Evolutionary conservation across 2,329 filamentous ascomycete genomes (phyloP).

Genomic region (Amesomyces nigricolor): DNA sequence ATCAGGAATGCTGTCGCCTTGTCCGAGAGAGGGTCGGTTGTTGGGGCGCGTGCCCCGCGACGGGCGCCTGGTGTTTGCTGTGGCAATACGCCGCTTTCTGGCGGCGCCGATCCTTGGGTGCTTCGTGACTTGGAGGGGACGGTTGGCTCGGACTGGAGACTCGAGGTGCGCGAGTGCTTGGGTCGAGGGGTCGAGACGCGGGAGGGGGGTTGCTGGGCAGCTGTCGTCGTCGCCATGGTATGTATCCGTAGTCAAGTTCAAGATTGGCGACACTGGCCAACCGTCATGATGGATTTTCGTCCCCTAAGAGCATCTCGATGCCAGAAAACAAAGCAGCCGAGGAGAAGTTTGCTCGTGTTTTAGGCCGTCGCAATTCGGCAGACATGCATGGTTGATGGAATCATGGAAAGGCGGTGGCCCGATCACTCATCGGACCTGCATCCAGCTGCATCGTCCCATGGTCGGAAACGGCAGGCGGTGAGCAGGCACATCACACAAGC

Average conservation of each 20-base stretch:
- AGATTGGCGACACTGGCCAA: not conserved
- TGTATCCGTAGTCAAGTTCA: not conserved
- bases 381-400: not conserved
- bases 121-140: conserved; percentile 10
- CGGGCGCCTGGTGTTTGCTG: conserved; percentile 11
- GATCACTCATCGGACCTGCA: conserved; percentile 12
- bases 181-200: conserved; percentile 21
- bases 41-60: conserved; percentile 13
- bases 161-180: conserved; percentile 23
- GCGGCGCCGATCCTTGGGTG: not conserved
- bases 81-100: conserved; percentile 1
- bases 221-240: conserved; percentile 20
- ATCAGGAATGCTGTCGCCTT: conserved; percentile 75
- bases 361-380: not conserved
- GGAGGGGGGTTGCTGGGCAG: conserved; percentile 18
- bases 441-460: not conserved
- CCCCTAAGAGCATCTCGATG: conserved; percentile 2
- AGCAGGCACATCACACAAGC: not conserved
- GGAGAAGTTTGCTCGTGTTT: conserved; percentile 2
- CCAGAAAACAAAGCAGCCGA: not conserved
- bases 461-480: conserved; percentile 21
- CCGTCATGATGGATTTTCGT: conserved; percentile 6
- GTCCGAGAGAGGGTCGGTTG: conserved; percentile 58
- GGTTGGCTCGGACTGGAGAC: conserved; percentile 26
- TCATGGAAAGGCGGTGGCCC: conserved; percentile 7